phyloP scores from a whole-genome alignment of 2,329 filamentous ascomycete species.

The Colletotrichum sp. region DNA sequence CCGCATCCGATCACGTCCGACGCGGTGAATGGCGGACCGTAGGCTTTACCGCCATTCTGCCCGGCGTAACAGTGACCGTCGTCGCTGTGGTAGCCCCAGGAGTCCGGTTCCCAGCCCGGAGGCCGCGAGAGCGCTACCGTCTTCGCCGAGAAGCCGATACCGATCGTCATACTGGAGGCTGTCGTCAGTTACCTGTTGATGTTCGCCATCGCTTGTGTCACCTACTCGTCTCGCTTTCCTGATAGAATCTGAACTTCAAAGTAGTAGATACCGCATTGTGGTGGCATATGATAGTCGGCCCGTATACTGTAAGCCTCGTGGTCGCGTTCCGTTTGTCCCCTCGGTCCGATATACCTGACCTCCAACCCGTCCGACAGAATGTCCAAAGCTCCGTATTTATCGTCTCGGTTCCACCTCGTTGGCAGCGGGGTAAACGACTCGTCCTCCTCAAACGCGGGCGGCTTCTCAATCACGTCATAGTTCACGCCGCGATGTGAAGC shows the following conservation, averaged over 20 bases:
- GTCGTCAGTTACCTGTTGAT: neutral
- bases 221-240: slow-evolving; percentile 61
- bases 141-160: slow-evolving; percentile 65
- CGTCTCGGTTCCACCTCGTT: slow-evolving; percentile 79
- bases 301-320: slow-evolving; percentile 84
- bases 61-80: slow-evolving; percentile 67
- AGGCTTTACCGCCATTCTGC: slow-evolving; percentile 61
- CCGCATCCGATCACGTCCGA: slow-evolving; percentile 69
- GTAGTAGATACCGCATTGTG: slow-evolving; percentile 93
- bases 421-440: slow-evolving; percentile 71
- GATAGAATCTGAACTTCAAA: slow-evolving; percentile 71
- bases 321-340: slow-evolving; percentile 56
- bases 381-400: slow-evolving; percentile 78
- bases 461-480: slow-evolving; percentile 83
- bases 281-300: slow-evolving; percentile 85
- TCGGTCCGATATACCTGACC: slow-evolving; percentile 62
- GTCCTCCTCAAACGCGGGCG: slow-evolving; percentile 65
- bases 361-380: slow-evolving; percentile 76
- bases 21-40: slow-evolving; percentile 59
- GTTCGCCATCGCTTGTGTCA: slow-evolving; percentile 22
- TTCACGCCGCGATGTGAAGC: slow-evolving; percentile 76
- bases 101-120: slow-evolving; percentile 71
- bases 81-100: slow-evolving; percentile 73
- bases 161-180: slow-evolving; percentile 59
- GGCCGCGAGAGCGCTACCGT: slow-evolving; percentile 58